A percentile compares a stretch with the other conserved stretches of the same genome.
These are phyloP conservation scores for Hypoxylon fragiforme DNA, from an alignment of 495 filamentous ascomycete species.

Conservation along the genomic window DNA sequence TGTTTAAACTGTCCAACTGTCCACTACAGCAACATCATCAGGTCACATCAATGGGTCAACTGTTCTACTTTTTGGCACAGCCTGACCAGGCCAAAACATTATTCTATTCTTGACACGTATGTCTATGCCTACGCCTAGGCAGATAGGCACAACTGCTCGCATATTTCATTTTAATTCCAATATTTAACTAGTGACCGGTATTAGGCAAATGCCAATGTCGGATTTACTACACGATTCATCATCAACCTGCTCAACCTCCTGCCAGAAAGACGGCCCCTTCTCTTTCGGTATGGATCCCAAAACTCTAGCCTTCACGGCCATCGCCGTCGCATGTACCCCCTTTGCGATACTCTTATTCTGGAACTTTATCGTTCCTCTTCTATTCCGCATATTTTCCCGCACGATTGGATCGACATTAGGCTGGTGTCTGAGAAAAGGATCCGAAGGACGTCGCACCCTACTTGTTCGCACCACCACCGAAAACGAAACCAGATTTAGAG, in stretches of 20 bases:
- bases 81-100: conserved; percentile 27
- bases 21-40: neutral
- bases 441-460: conserved; percentile 63
- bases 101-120: conserved; percentile 28
- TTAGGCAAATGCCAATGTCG: conserved; percentile 32
- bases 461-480: conserved; percentile 62
- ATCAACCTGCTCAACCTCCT: conserved; percentile 17
- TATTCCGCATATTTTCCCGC: conserved; percentile 43
- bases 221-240: neutral
- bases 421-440: conserved; percentile 67
- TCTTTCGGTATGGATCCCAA: conserved; percentile 34
- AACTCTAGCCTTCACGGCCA: conserved; percentile 31
- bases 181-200: too few species aligned
- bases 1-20: too few species aligned
- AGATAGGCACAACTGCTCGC: neutral
- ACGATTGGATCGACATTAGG: conserved; percentile 56
- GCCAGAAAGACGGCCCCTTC: conserved; percentile 6
- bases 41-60: conserved; percentile 35
- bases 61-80: conserved; percentile 23
- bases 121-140: conserved; percentile 9
- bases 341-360: conserved; percentile 29
- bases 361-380: conserved; percentile 38
- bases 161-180: conserved; percentile 9
- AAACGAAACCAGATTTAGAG: conserved; percentile 59
- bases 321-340: conserved; percentile 32